Evolutionary conservation across 768 basidiomycete species (phyloP).

Genomic region (Paxillus involutus): DNA sequence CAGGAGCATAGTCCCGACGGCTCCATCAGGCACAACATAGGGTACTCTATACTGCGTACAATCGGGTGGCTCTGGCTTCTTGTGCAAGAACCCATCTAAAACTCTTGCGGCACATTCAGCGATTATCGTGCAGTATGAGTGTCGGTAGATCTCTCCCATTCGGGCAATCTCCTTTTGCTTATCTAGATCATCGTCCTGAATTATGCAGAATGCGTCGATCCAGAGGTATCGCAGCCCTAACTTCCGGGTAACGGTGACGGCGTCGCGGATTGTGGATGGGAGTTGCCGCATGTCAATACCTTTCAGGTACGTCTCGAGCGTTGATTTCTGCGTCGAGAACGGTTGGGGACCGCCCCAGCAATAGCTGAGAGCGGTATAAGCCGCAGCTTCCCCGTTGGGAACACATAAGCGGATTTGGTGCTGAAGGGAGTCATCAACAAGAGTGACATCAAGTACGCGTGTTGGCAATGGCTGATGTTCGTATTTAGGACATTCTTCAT

Average conservation of each 20-base stretch:
- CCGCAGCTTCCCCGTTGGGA: not conserved
- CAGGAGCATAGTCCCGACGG: not conserved
- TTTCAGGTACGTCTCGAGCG: constrained; percentile 4
- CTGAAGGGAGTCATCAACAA: not conserved
- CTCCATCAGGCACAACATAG: not conserved
- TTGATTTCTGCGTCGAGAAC: constrained; percentile 2
- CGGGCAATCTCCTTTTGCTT: constrained; percentile 14
- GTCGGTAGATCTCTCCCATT: constrained; percentile 22
- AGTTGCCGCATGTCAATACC: constrained; percentile 4
- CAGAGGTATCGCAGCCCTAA: constrained; percentile 26
- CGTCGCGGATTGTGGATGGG: constrained; percentile 23
- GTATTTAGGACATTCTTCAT: not conserved
- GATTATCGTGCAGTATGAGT: constrained; percentile 18
- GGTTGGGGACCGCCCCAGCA: constrained; percentile 20
- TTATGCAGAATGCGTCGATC: constrained; percentile 26
- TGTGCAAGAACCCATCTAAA: not conserved
- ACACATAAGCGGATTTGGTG: not conserved
- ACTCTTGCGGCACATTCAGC: constrained; percentile 7
- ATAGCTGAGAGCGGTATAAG: constrained; percentile 24
- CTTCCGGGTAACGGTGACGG: constrained; percentile 16
- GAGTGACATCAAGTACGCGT: not conserved
- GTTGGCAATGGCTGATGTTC: not conserved
- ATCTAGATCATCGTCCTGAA: constrained; percentile 17
- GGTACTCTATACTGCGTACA: not conserved
- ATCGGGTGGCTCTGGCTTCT: not conserved